Percentiles rank a stretch among this genome's conserved stretches.
Evolutionary conservation across 306 rosid genomes (phyloP).

Genomic region (Malus sylvestris): DNA sequence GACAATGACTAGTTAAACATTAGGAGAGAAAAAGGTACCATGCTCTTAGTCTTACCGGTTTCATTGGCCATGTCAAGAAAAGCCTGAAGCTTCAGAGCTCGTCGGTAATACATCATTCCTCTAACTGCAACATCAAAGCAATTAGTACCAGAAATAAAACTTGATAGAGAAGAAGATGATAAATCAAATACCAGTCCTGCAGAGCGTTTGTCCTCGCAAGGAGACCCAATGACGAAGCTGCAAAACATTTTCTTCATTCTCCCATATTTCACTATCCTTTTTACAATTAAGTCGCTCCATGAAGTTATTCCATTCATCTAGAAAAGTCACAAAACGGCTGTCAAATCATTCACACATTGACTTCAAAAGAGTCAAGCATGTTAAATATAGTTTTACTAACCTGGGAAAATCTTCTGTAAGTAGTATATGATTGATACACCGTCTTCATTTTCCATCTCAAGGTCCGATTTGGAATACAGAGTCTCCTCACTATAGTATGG

Average conservation of each 20-base stretch:
- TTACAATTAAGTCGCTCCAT: constrained; percentile 87
- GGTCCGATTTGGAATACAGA: constrained; percentile 83
- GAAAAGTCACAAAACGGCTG: constrained; percentile 14
- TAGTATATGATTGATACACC: constrained; percentile 89
- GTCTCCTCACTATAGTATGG: constrained; percentile 99
- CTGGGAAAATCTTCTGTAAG: constrained; percentile 95
- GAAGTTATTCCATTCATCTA: constrained; percentile 98
- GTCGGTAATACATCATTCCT: constrained; percentile 97
- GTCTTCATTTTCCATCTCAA: constrained; percentile 95
- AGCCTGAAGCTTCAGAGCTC: constrained; percentile 97
- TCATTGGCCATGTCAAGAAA: constrained; percentile 97
- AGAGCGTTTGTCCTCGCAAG: constrained; percentile 88
- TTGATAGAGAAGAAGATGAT: constrained; percentile 11
- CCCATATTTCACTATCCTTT: constrained; percentile 75
- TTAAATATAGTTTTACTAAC: constrained; percentile 37
- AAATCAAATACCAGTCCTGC: constrained; percentile 67
- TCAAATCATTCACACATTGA: neutral
- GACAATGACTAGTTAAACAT: constrained; percentile 1
- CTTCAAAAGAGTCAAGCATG: constrained; percentile 15
- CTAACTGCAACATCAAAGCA: constrained; percentile 51
- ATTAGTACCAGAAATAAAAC: constrained; percentile 18
- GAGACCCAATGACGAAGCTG: constrained; percentile 98
- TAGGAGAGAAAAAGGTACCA: constrained; percentile 4
- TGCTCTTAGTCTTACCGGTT: constrained; percentile 49
- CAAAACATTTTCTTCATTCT: constrained; percentile 73